Evolutionary conservation across 2,329 filamentous ascomycete species (phyloP), one percentile per base, ranked within the genome.

Genomic region (Talaromyces sp.): DNA sequence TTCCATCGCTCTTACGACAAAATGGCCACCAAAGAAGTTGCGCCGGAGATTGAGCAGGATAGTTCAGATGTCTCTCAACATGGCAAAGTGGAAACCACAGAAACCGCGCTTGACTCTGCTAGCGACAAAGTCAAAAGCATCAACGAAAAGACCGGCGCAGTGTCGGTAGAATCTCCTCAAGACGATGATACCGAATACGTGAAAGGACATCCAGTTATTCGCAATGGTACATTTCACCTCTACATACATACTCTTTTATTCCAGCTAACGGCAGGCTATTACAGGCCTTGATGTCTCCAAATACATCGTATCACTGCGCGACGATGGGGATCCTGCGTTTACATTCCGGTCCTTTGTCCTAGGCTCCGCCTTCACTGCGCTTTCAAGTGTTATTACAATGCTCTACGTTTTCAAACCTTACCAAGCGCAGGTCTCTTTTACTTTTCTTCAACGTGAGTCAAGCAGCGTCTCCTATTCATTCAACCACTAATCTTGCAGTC

Each of bases 321-420:
- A 71, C 35, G 69, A 71, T 43, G 68, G 68, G 0, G 69, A 71
- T 56, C 64, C 69, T 31, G 50, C 70, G 1, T 64, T 71, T 19
- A 71, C 70, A 5, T 70, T 70, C 45, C 69, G 70, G 10, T 68
- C 67, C 1, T 67, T 71, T 14, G 66, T 69, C 16, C 56, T 71
- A 43, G 70, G 69, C 19, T 63, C 69, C 1, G 58, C 65, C 13
- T 70, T 71, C 41, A 70, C 68, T 9, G 69, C 69, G 2, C 62
- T 71, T 54, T 70, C 69, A 11, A 70, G 69, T 41, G 70, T 70
- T 3, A 71, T 71, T 22, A 71, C 70, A 2, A 71, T 71, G 69
- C 66, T 70, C 10, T 71, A 70, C 35, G 63, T 50, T 10, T 70
- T 71, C 64, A 71, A 71, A 60, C 70, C 70, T 1, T 59, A 58